Evolutionary conservation across 192 early-diverging fungal species (phyloP).

Genomic region (Coemansia sp.): DNA sequence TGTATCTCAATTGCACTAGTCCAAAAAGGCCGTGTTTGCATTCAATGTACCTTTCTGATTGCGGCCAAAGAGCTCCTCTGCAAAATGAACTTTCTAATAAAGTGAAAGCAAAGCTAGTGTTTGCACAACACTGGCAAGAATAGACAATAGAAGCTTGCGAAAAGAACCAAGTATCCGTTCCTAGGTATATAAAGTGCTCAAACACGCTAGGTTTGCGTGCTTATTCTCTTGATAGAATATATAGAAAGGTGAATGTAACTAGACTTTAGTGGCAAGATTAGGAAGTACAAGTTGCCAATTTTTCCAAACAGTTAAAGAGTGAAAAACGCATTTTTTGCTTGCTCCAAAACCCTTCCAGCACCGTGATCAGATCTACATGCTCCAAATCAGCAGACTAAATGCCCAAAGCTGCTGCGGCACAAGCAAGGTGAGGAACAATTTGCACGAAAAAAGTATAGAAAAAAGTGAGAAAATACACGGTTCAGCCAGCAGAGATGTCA

Average conservation of each 20-base stretch:
- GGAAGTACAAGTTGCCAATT: not conserved
- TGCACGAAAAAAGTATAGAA: not conserved
- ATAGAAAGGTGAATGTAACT: not conserved
- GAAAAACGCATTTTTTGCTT: not conserved
- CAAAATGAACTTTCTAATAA: not conserved
- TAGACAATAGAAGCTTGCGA: not conserved
- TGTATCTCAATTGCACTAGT: not conserved
- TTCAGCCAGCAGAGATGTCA: not conserved
- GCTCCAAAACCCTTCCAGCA: not conserved
- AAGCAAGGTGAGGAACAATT: not conserved
- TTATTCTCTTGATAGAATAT: not conserved
- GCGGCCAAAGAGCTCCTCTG: not conserved
- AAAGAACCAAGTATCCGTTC: not conserved
- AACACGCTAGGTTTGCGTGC: not conserved
- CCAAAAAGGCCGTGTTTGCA: not conserved
- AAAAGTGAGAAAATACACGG: not conserved
- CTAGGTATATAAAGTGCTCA: not conserved
- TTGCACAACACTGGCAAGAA: not conserved
- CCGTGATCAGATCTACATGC: not conserved
- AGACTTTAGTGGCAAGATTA: not conserved
- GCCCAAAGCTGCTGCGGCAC: not conserved
- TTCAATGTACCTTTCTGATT: slow-evolving; percentile 1
- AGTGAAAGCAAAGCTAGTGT: not conserved
- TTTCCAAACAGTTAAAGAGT: not conserved
- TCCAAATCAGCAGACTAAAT: not conserved